phyloP scores from a whole-genome alignment of 2,329 filamentous ascomycete species.

The Fusarium torulosum region DNA sequence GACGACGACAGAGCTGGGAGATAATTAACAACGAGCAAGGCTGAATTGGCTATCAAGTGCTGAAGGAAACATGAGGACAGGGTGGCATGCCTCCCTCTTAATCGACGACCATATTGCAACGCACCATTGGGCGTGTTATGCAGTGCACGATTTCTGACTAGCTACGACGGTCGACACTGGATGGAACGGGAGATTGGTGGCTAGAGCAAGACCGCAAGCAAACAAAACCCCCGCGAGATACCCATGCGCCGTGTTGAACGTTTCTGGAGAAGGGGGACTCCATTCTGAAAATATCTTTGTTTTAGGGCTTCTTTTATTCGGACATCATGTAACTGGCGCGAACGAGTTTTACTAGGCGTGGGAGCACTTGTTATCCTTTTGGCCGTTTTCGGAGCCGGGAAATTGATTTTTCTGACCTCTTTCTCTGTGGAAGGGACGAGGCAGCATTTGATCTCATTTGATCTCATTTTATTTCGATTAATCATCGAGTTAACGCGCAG shows the following conservation, averaged over 20 bases:
- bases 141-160: constrained; percentile 47
- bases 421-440: constrained; percentile 24
- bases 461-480: constrained; percentile 23
- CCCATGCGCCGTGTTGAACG: constrained; percentile 46
- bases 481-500: constrained; percentile 10
- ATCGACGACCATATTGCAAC: constrained; percentile 40
- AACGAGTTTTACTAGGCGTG: constrained; percentile 35
- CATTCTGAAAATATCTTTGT: constrained; percentile 44
- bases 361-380: constrained; percentile 40
- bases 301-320: constrained; percentile 32
- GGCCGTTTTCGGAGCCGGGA: constrained; percentile 41
- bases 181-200: constrained; percentile 49
- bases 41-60: constrained; percentile 19
- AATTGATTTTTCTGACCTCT: constrained; percentile 47
- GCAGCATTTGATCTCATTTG: constrained; percentile 28
- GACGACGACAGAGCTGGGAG: constrained; percentile 33
- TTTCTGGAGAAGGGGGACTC: constrained; percentile 49
- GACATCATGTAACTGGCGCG: constrained; percentile 39
- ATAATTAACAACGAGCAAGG: constrained; percentile 39
- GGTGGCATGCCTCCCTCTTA: constrained; percentile 36
- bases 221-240: constrained; percentile 50
- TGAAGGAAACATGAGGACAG: constrained; percentile 30
- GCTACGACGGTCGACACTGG: constrained; percentile 44
- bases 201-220: constrained; percentile 44
- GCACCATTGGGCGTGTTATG: constrained; percentile 43